Percentiles rank a stretch among this genome's conserved stretches.
Conservation (phyloP, 495 filamentous ascomycete species). For the Aspergillus kassunensis region DNA sequence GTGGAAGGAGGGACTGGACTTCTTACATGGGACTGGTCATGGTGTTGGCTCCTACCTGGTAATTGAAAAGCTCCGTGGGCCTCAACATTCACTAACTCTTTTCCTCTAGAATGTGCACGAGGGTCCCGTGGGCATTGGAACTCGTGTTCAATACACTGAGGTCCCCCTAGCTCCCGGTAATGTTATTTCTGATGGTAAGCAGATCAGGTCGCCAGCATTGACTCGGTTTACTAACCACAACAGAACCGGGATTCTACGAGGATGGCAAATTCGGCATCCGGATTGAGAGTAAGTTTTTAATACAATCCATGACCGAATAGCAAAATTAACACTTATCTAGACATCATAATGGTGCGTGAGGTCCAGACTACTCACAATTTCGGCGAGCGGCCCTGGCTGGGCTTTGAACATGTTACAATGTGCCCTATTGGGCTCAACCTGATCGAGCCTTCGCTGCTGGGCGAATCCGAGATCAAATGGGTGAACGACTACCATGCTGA, state of each 20-base stretch:
- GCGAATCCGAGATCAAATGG: slow-evolving; percentile 75
- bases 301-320: neutral
- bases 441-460: slow-evolving; percentile 72
- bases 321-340: slow-evolving; percentile 28
- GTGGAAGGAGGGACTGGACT: slow-evolving; percentile 91
- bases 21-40: slow-evolving; percentile 94
- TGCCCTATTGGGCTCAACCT: slow-evolving; percentile 88
- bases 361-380: slow-evolving; percentile 81
- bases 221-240: slow-evolving; percentile 16
- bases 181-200: slow-evolving; percentile 74
- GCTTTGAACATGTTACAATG: slow-evolving; percentile 98
- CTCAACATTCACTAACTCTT: slow-evolving; percentile 15
- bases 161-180: slow-evolving; percentile 88
- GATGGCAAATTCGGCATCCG: slow-evolving; percentile 97
- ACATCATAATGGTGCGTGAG: slow-evolving; percentile 83
- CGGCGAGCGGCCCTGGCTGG: slow-evolving; percentile 88
- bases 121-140: slow-evolving; percentile 94
- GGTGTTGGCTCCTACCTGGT: slow-evolving; percentile 86
- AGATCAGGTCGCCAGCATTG: neutral
- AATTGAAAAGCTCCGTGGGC: slow-evolving; percentile 8
- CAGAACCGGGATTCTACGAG: slow-evolving; percentile 96
- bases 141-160: slow-evolving; percentile 84
- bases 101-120: slow-evolving; percentile 81
- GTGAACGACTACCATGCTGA: slow-evolving; percentile 82
- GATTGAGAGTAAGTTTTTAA: slow-evolving; percentile 69